Percentiles rank a stretch among this genome's conserved stretches.
Evolutionary conservation across 768 basidiomycete species (phyloP).

Genomic region (Mrakia gelida): DNA sequence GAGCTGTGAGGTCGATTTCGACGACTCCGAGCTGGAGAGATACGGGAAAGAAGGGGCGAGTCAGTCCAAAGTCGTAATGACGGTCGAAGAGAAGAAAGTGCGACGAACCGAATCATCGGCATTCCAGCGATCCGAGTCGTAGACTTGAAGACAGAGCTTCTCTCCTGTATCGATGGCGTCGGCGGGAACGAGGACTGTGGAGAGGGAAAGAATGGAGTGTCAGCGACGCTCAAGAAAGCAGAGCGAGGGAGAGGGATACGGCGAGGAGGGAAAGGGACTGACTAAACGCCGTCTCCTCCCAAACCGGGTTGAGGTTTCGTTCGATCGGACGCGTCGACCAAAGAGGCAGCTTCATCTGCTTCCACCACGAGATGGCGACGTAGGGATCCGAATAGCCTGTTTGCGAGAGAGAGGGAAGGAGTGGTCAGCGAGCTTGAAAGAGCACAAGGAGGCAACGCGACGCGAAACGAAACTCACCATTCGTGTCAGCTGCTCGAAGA

Average conservation of each 20-base stretch:
- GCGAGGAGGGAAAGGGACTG: slow-evolving; percentile 3
- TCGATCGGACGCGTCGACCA: slow-evolving; percentile 44
- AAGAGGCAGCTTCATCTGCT: slow-evolving; percentile 42
- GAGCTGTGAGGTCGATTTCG: slow-evolving; percentile 42
- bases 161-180: slow-evolving; percentile 44
- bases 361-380: slow-evolving; percentile 40
- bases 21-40: slow-evolving; percentile 38
- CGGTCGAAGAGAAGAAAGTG: neutral
- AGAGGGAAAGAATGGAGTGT: neutral
- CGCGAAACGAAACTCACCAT: slow-evolving; percentile 34
- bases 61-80: neutral
- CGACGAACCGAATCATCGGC: slow-evolving; percentile 38
- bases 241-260: neutral
- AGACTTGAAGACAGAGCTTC: slow-evolving; percentile 38
- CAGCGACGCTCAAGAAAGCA: neutral
- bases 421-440: neutral
- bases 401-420: neutral
- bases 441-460: neutral
- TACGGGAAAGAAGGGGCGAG: no score
- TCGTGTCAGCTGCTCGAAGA: slow-evolving; percentile 41
- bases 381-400: slow-evolving; percentile 42
- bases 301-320: slow-evolving; percentile 40
- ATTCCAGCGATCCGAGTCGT: slow-evolving; percentile 43
- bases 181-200: slow-evolving; percentile 39
- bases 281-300: slow-evolving; percentile 45